phyloP scores from a whole-genome alignment of 352 stramenopile genomes.

The Phytophthora quininea region DNA sequence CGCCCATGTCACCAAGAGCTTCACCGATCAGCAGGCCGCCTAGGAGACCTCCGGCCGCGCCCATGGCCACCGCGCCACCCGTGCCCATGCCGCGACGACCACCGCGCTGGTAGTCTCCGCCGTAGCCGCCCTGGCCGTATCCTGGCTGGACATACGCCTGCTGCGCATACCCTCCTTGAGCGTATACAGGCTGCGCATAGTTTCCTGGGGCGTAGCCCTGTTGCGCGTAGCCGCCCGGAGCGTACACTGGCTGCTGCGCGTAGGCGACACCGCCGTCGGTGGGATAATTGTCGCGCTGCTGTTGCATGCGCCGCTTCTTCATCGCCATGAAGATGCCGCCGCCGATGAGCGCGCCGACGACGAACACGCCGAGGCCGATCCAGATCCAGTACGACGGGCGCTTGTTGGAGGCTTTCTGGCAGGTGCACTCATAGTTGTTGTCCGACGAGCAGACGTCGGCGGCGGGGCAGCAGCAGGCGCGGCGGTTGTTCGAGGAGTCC shows the following conservation, averaged over 20 bases:
- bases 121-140: conserved; percentile 29
- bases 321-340: conserved; percentile 39
- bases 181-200: conserved; percentile 51
- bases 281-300: conserved; percentile 22
- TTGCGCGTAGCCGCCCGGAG: conserved; percentile 37
- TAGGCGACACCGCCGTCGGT: conserved; percentile 16
- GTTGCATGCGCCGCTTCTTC: conserved; percentile 42
- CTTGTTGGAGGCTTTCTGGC: conserved; percentile 20
- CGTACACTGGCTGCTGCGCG: conserved; percentile 37
- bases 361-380: conserved; percentile 37
- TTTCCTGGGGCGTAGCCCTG: conserved; percentile 36
- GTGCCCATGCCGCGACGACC: conserved; percentile 46
- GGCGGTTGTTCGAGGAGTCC: conserved; percentile 36
- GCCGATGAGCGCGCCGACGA: conserved; percentile 38
- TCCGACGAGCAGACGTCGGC: conserved; percentile 44
- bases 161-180: conserved; percentile 40
- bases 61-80: conserved; percentile 39
- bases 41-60: conserved; percentile 42
- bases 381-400: conserved; percentile 40
- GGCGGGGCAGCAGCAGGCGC: conserved; percentile 60
- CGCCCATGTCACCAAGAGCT: conserved; percentile 43
- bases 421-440: conserved; percentile 54
- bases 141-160: conserved; percentile 38
- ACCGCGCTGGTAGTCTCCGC: conserved; percentile 30
- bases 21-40: conserved; percentile 48